phyloP scores from a whole-genome alignment of 257 asterid species.

The Nicotiana undulata region DNA sequence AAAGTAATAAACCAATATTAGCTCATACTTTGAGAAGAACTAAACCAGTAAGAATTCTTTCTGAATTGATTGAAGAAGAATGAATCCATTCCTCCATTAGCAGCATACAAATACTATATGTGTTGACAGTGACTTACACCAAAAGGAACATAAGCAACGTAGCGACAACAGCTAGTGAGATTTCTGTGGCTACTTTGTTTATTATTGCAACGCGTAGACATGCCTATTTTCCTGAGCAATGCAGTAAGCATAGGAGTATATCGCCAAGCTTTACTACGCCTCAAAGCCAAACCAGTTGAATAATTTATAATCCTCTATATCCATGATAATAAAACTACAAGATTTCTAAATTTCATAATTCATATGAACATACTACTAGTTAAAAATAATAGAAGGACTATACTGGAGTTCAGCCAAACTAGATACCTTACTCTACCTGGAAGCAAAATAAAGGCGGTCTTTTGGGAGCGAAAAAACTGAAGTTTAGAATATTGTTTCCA shows the following conservation, averaged over 20 bases:
- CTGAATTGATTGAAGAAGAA: neutral
- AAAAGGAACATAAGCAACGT: neutral
- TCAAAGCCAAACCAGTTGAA: neutral
- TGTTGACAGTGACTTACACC: neutral
- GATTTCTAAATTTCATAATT: neutral
- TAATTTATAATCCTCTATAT: neutral
- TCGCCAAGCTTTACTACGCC: neutral
- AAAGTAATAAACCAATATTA: neutral
- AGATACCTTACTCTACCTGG: neutral
- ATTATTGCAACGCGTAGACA: neutral
- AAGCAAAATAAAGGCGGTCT: neutral
- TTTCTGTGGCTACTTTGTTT: neutral
- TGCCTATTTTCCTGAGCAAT: neutral
- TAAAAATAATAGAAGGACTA: neutral
- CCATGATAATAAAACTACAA: neutral
- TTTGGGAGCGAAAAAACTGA: neutral
- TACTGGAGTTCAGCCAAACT: neutral
- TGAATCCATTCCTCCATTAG: neutral
- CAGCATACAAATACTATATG: neutral
- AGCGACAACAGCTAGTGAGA: neutral
- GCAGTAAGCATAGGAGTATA: neutral
- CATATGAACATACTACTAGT: neutral
- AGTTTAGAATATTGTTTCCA: neutral
- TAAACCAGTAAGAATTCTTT: neutral
- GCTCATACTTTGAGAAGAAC: neutral